Evolutionary conservation across 1,284 basidiomycete genomes (phyloP).

Genomic region (Trametes polyzona): DNA sequence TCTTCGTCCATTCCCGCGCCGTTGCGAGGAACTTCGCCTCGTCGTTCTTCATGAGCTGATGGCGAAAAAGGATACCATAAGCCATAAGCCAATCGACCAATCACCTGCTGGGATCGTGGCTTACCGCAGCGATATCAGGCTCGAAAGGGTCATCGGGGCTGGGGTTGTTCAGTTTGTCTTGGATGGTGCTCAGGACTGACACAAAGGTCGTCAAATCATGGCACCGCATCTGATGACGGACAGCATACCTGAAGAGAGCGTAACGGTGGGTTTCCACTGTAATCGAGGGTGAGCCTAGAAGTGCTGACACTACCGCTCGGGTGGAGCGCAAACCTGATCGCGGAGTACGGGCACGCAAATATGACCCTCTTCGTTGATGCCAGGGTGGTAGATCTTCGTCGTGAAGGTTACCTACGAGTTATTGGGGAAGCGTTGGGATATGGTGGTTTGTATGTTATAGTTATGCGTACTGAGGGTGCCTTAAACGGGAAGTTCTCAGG

Average conservation of each 20-base stretch:
- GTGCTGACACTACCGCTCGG: neutral
- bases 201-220: neutral
- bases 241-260: conserved; percentile 65
- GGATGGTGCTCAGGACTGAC: conserved; percentile 76
- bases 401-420: conserved; percentile 73
- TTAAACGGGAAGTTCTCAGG: conserved; percentile 90
- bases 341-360: conserved; percentile 83
- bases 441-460: no score
- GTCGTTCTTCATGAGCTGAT: conserved; percentile 77
- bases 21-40: conserved; percentile 68
- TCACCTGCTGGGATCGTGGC: conserved; percentile 31
- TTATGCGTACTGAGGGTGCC: conserved; percentile 67
- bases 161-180: conserved; percentile 87
- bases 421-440: no score
- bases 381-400: conserved; percentile 92
- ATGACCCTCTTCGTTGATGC: conserved; percentile 88
- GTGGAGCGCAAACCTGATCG: conserved; percentile 79
- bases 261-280: conserved; percentile 91
- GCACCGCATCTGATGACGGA: neutral
- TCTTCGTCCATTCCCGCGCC: conserved; percentile 83
- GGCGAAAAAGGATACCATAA: no score
- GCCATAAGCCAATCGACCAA: no score
- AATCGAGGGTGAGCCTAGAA: neutral
- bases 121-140: conserved; percentile 78
- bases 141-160: conserved; percentile 91